Evolutionary conservation across 1,284 basidiomycete species (phyloP).

Genomic region (Papiliotrema fonsecae): DNA sequence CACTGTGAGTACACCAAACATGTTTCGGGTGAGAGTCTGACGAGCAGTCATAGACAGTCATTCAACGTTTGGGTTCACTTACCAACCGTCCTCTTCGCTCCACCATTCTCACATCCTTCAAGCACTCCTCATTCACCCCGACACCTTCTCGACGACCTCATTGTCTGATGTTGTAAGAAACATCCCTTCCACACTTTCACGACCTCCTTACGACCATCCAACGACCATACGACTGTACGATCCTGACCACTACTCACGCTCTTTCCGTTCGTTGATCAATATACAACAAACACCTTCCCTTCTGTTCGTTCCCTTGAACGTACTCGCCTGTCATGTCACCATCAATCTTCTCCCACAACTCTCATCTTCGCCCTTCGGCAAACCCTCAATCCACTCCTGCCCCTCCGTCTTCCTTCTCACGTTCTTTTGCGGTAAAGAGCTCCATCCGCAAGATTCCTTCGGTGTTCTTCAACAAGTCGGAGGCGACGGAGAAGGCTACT

Average conservation of each 20-base stretch:
- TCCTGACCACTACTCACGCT: conserved; percentile 3
- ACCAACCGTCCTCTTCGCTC: not conserved
- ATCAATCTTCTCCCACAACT: not conserved
- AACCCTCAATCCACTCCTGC: not conserved
- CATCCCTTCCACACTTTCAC: not conserved
- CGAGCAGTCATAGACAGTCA: conserved; percentile 16
- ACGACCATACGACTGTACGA: not conserved
- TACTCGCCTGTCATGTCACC: not conserved
- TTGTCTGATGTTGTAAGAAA: not conserved
- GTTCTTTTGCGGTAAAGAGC: conserved; percentile 10
- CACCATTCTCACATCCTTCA: not conserved
- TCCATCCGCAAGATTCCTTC: conserved; percentile 37
- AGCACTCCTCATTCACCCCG: not conserved
- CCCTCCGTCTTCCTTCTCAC: conserved; percentile 1
- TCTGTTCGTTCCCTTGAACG: not conserved
- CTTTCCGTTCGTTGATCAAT: not conserved
- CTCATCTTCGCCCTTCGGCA: not conserved
- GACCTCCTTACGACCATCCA: not conserved
- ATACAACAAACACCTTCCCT: not conserved
- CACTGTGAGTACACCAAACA: too few species aligned
- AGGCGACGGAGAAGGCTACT: not conserved
- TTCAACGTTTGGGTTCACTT: conserved; percentile 14
- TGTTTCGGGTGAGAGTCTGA: too few species aligned
- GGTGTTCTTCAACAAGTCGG: conserved; percentile 25
- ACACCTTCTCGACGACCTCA: not conserved